These are phyloP conservation scores for Ophiostoma quercus DNA, from an alignment of 2,329 filamentous ascomycete species.

Conservation along the genomic window DNA sequence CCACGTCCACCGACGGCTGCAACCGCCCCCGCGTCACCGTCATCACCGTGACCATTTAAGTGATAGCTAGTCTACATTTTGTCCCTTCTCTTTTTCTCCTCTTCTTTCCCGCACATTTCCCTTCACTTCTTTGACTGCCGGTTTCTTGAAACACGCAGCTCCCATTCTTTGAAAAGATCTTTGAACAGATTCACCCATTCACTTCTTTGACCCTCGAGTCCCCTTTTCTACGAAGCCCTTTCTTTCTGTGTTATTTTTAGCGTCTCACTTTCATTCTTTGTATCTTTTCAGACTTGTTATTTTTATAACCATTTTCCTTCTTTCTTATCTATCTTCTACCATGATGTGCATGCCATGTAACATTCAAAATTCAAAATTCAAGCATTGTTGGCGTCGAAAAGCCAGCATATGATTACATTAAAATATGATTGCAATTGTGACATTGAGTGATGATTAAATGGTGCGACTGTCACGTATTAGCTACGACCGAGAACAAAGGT, in stretches of 20 bases:
- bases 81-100: neutral
- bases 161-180: conserved; percentile 12
- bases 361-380: neutral
- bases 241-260: neutral
- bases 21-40: neutral
- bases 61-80: conserved; percentile 16
- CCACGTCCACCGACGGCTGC: neutral
- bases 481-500: neutral
- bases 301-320: neutral
- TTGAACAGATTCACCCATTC: neutral
- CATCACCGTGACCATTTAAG: conserved; percentile 14
- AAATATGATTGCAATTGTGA: too few relatives aligned
- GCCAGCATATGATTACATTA: neutral
- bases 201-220: conserved; percentile 14
- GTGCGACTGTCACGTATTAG: too few relatives aligned
- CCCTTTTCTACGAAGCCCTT: neutral
- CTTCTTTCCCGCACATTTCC: too few relatives aligned
- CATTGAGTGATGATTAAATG: neutral
- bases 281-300: neutral
- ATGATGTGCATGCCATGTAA: neutral
- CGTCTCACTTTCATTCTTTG: conserved; percentile 3
- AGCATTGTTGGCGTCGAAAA: neutral
- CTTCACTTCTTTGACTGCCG: conserved; percentile 2
- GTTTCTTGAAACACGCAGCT: conserved; percentile 8
- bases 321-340: neutral